Percentiles rank a stretch among this genome's conserved stretches.
These are phyloP conservation scores for Aureobasidium sp. DNA, from an alignment of 2,329 filamentous ascomycete species.

Conservation along the genomic window DNA sequence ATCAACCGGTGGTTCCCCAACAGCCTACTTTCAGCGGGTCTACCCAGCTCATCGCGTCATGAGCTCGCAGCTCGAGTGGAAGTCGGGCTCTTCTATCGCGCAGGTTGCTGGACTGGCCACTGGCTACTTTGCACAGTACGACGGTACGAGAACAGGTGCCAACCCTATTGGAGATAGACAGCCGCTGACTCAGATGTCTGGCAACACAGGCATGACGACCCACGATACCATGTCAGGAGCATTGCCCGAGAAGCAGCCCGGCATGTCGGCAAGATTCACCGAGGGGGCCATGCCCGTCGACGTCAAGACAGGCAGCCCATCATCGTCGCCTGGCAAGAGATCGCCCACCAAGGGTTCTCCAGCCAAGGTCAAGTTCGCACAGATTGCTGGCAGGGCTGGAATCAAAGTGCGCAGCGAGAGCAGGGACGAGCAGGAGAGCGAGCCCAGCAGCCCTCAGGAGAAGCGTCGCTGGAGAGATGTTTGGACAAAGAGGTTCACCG, in stretches of 20 bases:
- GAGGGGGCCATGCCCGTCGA: constrained; percentile 17
- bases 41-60: constrained; percentile 23
- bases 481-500: constrained; percentile 24
- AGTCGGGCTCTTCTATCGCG: constrained; percentile 25
- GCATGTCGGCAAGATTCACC: constrained; percentile 13
- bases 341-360: constrained; percentile 30
- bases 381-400: constrained; percentile 41
- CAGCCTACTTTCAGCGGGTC: constrained; percentile 15
- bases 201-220: constrained; percentile 12
- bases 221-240: constrained; percentile 2
- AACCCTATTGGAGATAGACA: constrained; percentile 8
- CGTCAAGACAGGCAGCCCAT: constrained; percentile 8
- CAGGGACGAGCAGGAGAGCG: constrained; percentile 18
- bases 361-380: constrained; percentile 41
- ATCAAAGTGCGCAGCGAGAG: constrained; percentile 27
- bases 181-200: constrained; percentile 16
- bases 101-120: constrained; percentile 27
- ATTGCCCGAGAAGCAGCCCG: constrained; percentile 2
- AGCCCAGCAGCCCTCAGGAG: constrained; percentile 21
- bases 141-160: constrained; percentile 24
- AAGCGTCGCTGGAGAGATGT: constrained; percentile 29
- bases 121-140: constrained; percentile 29
- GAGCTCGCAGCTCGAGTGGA: constrained; percentile 29
- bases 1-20: constrained; percentile 1
- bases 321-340: constrained; percentile 17